phyloP scores from a whole-genome alignment of 768 basidiomycete species.

The Mycena crocata region DNA sequence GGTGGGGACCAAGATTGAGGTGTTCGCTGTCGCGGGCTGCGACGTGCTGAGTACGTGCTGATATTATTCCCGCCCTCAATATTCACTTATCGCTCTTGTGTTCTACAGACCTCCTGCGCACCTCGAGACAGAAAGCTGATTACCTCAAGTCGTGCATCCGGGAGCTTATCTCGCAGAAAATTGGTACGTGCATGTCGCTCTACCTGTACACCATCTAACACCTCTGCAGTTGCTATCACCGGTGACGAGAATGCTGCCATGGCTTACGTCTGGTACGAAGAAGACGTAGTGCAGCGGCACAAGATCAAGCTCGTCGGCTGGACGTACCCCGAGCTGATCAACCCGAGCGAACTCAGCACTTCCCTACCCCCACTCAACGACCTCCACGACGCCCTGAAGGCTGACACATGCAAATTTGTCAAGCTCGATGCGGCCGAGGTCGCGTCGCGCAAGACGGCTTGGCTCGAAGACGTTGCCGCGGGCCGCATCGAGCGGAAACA shows the following conservation, averaged over 20 bases:
- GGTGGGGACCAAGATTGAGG: conserved; percentile 28
- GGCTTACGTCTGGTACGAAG: neutral
- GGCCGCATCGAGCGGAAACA: neutral
- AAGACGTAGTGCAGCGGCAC: conserved; percentile 14
- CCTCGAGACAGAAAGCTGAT: neutral
- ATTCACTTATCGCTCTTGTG: neutral
- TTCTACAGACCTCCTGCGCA: conserved; percentile 1
- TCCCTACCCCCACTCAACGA: neutral
- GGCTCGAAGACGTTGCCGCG: neutral
- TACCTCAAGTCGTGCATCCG: conserved; percentile 7
- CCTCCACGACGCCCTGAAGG: neutral
- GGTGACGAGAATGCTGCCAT: neutral
- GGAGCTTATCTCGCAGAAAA: neutral
- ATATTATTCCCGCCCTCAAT: neutral
- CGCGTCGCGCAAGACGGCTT: neutral
- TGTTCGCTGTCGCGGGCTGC: conserved; percentile 32
- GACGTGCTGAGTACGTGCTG: conserved; percentile 21
- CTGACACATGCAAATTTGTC: neutral
- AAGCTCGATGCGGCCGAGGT: neutral
- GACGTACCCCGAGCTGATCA: neutral
- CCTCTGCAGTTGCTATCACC: neutral
- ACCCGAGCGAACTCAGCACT: conserved; percentile 17
- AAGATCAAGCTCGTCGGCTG: conserved; percentile 6
- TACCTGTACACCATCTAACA: neutral
- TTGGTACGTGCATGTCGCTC: neutral